Conservation (phyloP, 2,329 filamentous ascomycete genomes). For the Trichoderma sp. region DNA sequence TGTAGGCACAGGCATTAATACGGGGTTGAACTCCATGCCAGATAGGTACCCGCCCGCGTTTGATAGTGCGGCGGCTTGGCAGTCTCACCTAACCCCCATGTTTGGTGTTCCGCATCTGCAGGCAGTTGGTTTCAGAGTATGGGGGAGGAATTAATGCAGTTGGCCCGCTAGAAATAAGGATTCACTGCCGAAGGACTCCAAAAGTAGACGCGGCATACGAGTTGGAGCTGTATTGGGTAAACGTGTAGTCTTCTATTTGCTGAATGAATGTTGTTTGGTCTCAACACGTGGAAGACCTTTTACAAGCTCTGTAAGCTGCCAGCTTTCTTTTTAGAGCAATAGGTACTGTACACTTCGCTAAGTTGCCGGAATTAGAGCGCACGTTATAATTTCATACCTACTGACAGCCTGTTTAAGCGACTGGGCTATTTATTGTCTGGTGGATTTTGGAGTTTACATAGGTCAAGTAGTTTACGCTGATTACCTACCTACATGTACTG, state of each 20-base stretch:
- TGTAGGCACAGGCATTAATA: background rate
- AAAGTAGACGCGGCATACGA: background rate
- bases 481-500: too few species aligned
- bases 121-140: background rate
- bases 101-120: background rate
- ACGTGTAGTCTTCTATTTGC: background rate
- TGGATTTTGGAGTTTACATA: too few species aligned
- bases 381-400: too few species aligned
- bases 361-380: too few species aligned
- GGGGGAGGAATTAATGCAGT: background rate
- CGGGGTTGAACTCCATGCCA: background rate
- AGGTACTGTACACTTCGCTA: too few species aligned
- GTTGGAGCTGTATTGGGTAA: background rate
- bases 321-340: too few species aligned
- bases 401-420: too few species aligned
- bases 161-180: background rate
- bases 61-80: constrained; percentile 28
- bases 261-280: background rate
- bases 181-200: background rate
- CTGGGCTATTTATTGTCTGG: too few species aligned
- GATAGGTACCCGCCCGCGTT: constrained; percentile 7
- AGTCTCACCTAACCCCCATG: constrained; percentile 20
- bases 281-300: background rate
- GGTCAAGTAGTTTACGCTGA: too few species aligned
- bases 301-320: too few species aligned